Evolutionary conservation across 2,329 filamentous ascomycete genomes (phyloP), one percentile per base, ranked within the genome.

Genomic region (Sporothrix mexicana): DNA sequence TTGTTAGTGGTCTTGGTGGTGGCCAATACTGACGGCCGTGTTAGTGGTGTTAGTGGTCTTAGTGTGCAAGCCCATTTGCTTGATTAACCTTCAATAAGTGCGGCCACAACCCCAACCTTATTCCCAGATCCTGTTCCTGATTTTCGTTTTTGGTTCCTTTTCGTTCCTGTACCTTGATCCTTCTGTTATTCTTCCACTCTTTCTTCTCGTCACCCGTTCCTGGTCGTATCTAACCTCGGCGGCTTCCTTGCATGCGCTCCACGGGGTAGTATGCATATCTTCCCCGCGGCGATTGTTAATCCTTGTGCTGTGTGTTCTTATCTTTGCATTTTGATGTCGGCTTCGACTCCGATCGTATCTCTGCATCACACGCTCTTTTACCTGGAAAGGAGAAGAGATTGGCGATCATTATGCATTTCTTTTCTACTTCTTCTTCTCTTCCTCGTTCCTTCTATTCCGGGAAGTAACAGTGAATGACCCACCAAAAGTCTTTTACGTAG

Each of bases 361-460:
- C 10, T 64, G n/a, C 23, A 67, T 51, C 64, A 67, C 64, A 67
- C 45, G 64, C 64, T 51, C 45, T 36, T 51, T 51, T 67, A 36
- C 64, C n/a, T 13, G 45, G 43, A 67, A 36, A 23, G 64, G 47
- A 67, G 25, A 67, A 67, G 13, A 67, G 47, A 51, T 67, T 36
- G 64, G 8, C 23, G 64, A 67, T 67, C 64, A 17, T 25, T 43
- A 23, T 49, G 41, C 3, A 43, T 47, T n/a, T 10, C 6, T n/a
- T 59, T 59, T 59, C 12, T 53, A 45, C 43, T 12, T 45, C 43
- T n/a, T n/a, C n/a, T n/a, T n/a, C n/a, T n/a, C n/a, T n/a, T n/a
- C n/a, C n/a, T 23, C 59, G 20, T 41, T n/a, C 3, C n/a, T 17
- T 20, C 9, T 43, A 8, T 61, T 9, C 9, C 9, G 3, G 30